phyloP scores from a whole-genome alignment of 257 asterid species.

The Penstemon davidsonii region DNA sequence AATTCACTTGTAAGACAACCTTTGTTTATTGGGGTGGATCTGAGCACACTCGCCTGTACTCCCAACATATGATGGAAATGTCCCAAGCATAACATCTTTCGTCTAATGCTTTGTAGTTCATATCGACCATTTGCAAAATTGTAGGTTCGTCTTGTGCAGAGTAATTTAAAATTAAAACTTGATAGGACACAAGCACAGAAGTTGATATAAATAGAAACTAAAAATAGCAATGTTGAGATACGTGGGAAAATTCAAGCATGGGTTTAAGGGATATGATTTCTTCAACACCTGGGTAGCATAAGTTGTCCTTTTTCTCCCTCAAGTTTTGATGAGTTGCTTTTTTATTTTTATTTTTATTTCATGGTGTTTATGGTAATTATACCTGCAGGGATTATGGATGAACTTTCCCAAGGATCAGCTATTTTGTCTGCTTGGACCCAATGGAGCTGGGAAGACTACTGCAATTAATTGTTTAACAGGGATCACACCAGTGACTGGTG shows the following conservation, averaged over 20 bases:
- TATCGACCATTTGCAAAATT: neutral
- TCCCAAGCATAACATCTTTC: neutral
- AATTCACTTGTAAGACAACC: constrained; percentile 10
- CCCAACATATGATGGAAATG: neutral
- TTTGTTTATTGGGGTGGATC: constrained; percentile 8
- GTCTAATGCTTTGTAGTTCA: neutral
- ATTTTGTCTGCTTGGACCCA: constrained; percentile 96
- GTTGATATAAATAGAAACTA: neutral
- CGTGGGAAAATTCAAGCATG: neutral
- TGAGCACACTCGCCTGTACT: neutral
- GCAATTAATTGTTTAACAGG: constrained; percentile 90
- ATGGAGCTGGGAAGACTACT: constrained; percentile 98
- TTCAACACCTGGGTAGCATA: no score
- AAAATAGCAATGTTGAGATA: neutral
- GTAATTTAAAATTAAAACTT: neutral
- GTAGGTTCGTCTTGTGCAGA: neutral
- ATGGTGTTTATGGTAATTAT: constrained; percentile 8
- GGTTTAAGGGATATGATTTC: no score
- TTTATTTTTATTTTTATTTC: no score
- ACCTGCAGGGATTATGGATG: constrained; percentile 86
- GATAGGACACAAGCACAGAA: neutral
- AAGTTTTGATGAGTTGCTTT: neutral
- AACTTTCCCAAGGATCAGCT: constrained; percentile 90
- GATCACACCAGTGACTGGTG: constrained; percentile 79
- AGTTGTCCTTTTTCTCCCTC: neutral